phyloP scores from a whole-genome alignment of 2,329 filamentous ascomycete species.

The Lomentospora prolificans region DNA sequence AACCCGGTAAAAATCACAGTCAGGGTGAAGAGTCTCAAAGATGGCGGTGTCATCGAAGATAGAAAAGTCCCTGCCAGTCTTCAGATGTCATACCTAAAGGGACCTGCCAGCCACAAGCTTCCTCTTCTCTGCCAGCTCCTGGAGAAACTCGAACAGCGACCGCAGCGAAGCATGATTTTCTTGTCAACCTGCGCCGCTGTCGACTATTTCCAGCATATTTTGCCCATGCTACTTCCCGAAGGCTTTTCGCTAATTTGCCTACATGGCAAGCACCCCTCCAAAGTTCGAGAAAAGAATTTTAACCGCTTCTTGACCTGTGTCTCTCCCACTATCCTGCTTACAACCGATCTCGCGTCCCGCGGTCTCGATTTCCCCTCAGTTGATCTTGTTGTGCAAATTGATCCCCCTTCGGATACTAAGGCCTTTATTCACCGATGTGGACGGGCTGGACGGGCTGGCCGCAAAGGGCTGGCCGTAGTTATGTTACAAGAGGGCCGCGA shows the following conservation, averaged over 20 bases:
- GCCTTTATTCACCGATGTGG: slow-evolving; percentile 84
- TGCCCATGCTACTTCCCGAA: slow-evolving; percentile 61
- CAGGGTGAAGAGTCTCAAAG: slow-evolving; percentile 68
- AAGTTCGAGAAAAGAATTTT: slow-evolving; percentile 83
- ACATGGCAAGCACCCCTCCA: slow-evolving; percentile 85
- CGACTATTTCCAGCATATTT: slow-evolving; percentile 80
- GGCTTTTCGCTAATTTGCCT: slow-evolving; percentile 66
- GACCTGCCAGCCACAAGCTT: slow-evolving; percentile 70
- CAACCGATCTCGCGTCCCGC: slow-evolving; percentile 83
- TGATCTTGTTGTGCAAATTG: slow-evolving; percentile 82
- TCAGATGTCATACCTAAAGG: slow-evolving; percentile 78
- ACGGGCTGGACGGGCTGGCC: slow-evolving; percentile 78
- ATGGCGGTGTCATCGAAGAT: slow-evolving; percentile 60
- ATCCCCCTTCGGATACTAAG: slow-evolving; percentile 57
- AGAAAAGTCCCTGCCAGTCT: slow-evolving; percentile 83
- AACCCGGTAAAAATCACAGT: slow-evolving; percentile 95
- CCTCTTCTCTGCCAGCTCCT: slow-evolving; percentile 65
- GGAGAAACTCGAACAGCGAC: slow-evolving; percentile 56
- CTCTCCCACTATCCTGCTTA: slow-evolving; percentile 71
- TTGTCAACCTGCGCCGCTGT: slow-evolving; percentile 90
- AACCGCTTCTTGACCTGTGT: slow-evolving; percentile 66
- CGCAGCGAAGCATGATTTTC: slow-evolving; percentile 83
- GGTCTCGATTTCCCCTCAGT: slow-evolving; percentile 88
- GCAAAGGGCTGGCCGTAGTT: slow-evolving; percentile 74
- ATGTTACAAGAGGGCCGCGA: slow-evolving; percentile 78